phyloP scores from a whole-genome alignment of 75 land plant genomes.

The Selaginella moellendorffii region DNA sequence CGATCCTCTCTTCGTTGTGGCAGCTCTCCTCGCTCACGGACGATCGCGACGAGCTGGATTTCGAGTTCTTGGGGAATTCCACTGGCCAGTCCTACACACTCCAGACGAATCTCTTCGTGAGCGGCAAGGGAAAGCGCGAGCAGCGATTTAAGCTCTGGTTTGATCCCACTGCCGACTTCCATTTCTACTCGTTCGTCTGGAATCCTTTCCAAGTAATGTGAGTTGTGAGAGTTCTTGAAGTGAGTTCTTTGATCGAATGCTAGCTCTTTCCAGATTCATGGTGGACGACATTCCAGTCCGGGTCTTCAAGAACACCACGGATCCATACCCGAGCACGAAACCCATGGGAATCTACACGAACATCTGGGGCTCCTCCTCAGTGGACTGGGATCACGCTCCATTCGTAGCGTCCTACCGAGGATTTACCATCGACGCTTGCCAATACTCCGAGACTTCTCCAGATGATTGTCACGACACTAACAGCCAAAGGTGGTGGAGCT shows the following conservation, averaged over 20 bases:
- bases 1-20: not conserved
- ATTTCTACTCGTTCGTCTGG: constrained; percentile 36
- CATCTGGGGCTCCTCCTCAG: constrained; percentile 29
- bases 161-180: constrained; percentile 34
- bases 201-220: constrained; percentile 31
- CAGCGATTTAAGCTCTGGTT: constrained; percentile 18
- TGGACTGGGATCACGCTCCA: constrained; percentile 36
- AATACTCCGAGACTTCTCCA: not conserved
- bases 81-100: constrained; percentile 27
- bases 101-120: constrained; percentile 21
- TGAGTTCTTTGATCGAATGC: not conserved
- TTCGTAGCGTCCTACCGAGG: constrained; percentile 27
- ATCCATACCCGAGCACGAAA: constrained; percentile 39
- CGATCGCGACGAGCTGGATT: constrained; percentile 35
- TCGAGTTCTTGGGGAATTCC: constrained; percentile 24
- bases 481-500: not conserved
- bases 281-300: constrained; percentile 67
- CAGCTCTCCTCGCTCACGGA: constrained; percentile 25
- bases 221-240: not conserved
- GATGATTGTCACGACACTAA: not conserved
- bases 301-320: constrained; percentile 50
- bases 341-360: constrained; percentile 36
- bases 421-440: constrained; percentile 19
- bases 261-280: constrained; percentile 45
- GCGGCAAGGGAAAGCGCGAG: constrained; percentile 34